phyloP scores from a whole-genome alignment of 1,284 basidiomycete genomes.

The Boletus semigastroideus region DNA sequence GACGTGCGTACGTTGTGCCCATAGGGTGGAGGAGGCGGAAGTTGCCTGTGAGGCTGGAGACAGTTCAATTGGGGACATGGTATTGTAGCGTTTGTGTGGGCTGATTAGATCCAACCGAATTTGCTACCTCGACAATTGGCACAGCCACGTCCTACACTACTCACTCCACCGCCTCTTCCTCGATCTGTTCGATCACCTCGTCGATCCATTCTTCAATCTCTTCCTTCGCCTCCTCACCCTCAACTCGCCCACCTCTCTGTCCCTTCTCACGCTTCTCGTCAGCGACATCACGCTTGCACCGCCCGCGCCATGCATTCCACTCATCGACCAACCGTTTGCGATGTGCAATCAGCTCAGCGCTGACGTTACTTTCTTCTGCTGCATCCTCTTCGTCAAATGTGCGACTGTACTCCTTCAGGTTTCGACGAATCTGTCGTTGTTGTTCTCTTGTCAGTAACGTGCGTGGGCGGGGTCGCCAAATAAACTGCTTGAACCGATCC shows the following conservation, averaged over 20 bases:
- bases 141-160: slow-evolving; percentile 22
- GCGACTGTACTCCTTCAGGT: slow-evolving; percentile 90
- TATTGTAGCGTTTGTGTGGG: no score
- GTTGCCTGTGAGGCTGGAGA: slow-evolving; percentile 28
- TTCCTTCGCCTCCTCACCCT: slow-evolving; percentile 68
- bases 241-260: slow-evolving; percentile 37
- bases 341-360: slow-evolving; percentile 89
- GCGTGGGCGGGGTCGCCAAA: slow-evolving; percentile 94
- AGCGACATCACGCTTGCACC: slow-evolving; percentile 58
- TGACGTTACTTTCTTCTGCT: slow-evolving; percentile 91
- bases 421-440: slow-evolving; percentile 86
- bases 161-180: slow-evolving; percentile 68
- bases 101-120: slow-evolving; percentile 15
- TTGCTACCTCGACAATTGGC: neutral
- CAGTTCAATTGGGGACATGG: slow-evolving; percentile 31
- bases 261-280: slow-evolving; percentile 45
- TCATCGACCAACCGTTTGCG: slow-evolving; percentile 94
- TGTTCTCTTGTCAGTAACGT: slow-evolving; percentile 88
- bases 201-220: slow-evolving; percentile 91
- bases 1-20: slow-evolving; percentile 45
- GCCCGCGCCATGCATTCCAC: slow-evolving; percentile 94
- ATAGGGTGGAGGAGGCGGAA: slow-evolving; percentile 37
- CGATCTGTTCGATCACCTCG: slow-evolving; percentile 87
- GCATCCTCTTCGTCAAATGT: slow-evolving; percentile 97
- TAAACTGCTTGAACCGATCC: slow-evolving; percentile 98